Evolutionary conservation across 2,329 filamentous ascomycete species (phyloP).

Genomic region (Calonectria hongkongensis): DNA sequence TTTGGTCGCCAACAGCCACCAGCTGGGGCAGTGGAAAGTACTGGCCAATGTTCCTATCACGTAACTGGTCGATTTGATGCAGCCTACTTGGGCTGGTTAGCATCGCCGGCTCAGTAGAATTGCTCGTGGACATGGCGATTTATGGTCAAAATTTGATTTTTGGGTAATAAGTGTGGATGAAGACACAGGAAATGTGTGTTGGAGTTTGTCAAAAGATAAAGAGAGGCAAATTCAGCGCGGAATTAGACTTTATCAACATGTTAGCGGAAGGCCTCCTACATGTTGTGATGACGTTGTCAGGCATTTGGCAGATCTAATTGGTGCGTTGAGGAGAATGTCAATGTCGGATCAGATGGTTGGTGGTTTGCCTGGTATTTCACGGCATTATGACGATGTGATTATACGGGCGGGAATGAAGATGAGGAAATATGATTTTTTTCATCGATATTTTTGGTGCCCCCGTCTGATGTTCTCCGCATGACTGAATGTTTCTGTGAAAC

Average conservation of each 20-base stretch:
- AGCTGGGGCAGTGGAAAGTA: constrained; percentile 44
- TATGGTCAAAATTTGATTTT: too few species aligned
- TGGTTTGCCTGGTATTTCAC: not conserved
- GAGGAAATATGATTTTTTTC: too few species aligned
- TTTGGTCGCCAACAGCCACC: constrained; percentile 58
- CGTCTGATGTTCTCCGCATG: too few species aligned
- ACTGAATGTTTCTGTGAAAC: too few species aligned
- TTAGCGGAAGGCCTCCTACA: not conserved
- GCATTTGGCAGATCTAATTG: not conserved
- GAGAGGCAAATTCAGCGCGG: not conserved
- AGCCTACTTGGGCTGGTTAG: not conserved
- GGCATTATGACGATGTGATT: not conserved
- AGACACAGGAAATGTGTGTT: not conserved
- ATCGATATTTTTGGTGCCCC: not conserved
- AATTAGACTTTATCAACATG: too few species aligned
- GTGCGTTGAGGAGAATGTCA: not conserved
- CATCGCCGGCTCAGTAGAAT: not conserved
- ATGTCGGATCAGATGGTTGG: not conserved
- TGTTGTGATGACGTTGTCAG: not conserved
- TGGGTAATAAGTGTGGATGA: not conserved
- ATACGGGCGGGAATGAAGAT: not conserved
- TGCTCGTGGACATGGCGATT: not conserved
- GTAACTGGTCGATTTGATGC: constrained; percentile 6
- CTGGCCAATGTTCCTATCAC: constrained; percentile 1
- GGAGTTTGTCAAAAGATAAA: not conserved